A percentile compares a stretch with the other conserved stretches of the same genome.
These are phyloP conservation scores for Sabuloglossum arenarium DNA, from an alignment of 495 filamentous ascomycete species.

Conservation along the genomic window DNA sequence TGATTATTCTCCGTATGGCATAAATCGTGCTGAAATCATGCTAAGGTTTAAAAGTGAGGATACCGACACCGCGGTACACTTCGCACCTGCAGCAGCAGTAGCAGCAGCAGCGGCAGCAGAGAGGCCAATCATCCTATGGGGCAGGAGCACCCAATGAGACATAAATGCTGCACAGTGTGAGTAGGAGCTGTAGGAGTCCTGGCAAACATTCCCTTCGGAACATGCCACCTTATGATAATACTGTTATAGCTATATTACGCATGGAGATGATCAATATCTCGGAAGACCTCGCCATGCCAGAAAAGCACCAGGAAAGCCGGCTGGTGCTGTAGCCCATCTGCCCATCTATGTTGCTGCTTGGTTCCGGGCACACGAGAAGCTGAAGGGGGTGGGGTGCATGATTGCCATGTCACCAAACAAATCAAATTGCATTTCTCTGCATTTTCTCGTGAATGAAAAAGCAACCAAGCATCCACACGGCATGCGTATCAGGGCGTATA, in stretches of 20 bases:
- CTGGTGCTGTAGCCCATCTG: neutral
- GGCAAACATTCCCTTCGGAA: no score
- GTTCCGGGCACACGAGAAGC: neutral
- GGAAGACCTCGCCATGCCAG: neutral
- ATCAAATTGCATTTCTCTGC: neutral
- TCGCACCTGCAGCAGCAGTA: no score
- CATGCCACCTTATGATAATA: neutral
- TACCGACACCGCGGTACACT: neutral
- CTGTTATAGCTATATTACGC: neutral
- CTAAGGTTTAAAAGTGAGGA: neutral
- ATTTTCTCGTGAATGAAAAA: neutral
- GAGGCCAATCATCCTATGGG: no score
- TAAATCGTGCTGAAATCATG: no score
- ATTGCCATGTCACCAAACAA: neutral
- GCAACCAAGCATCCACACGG: neutral
- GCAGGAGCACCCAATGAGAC: no score
- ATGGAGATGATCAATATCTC: neutral
- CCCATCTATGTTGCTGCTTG: neutral
- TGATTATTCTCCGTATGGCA: neutral
- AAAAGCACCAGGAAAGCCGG: no score
- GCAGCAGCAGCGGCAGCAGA: no score
- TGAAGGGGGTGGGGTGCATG: neutral
- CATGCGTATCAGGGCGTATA: neutral
- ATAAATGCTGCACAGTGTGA: no score
- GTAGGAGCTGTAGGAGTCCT: no score